These are phyloP conservation scores for Pleurotus sapidus DNA, from an alignment of 768 basidiomycete species.

Conservation along the genomic window DNA sequence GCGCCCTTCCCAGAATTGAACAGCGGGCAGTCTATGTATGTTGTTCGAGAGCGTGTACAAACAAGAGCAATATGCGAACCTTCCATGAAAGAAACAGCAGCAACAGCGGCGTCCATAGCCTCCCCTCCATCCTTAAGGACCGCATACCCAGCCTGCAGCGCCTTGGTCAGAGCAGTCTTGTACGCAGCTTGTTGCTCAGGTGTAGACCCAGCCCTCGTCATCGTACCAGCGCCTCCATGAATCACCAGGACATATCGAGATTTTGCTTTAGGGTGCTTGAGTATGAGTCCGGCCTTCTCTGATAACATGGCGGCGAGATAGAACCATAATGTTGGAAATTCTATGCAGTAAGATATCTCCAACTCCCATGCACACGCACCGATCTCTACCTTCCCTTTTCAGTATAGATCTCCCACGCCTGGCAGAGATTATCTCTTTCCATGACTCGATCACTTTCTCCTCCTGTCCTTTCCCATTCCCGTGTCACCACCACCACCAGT, in stretches of 20 bases:
- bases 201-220: constrained; percentile 54
- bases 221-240: constrained; percentile 80
- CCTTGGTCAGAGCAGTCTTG: constrained; percentile 47
- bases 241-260: constrained; percentile 53
- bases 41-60: neutral
- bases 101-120: constrained; percentile 79
- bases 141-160: constrained; percentile 60
- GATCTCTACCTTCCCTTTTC: neutral
- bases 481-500: neutral
- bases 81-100: constrained; percentile 74
- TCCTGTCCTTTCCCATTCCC: constrained; percentile 1
- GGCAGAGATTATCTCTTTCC: neutral
- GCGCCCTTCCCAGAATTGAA: constrained; percentile 83
- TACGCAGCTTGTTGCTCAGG: constrained; percentile 60
- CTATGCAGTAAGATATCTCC: no score
- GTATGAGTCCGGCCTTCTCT: neutral
- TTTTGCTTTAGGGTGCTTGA: neutral
- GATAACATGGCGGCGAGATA: neutral
- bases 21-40: constrained; percentile 58
- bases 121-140: constrained; percentile 68
- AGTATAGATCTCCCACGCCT: constrained; percentile 7
- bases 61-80: constrained; percentile 31
- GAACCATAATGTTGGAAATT: neutral
- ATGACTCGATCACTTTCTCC: neutral
- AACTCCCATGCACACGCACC: no score